A percentile compares a stretch with the other conserved stretches of the same genome.
These are phyloP conservation scores for Chalciporus pseudorubinellus DNA, from an alignment of 768 basidiomycete genomes.

Conservation along the genomic window DNA sequence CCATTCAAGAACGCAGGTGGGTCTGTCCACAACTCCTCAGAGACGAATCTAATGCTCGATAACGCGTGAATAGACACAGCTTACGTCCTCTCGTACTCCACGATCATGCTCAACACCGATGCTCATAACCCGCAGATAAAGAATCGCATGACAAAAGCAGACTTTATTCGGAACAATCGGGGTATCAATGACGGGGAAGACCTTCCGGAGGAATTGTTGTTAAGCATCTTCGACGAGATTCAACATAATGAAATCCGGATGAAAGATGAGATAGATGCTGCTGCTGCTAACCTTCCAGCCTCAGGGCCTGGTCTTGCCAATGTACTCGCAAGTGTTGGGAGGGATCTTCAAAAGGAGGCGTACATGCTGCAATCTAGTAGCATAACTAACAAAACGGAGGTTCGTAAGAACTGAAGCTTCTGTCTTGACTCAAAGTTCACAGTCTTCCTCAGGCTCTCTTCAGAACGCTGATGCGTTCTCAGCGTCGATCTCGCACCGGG, in stretches of 20 bases:
- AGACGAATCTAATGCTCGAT: conserved; percentile 7
- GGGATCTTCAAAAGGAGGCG: conserved; percentile 94
- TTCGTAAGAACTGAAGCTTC: conserved; percentile 27
- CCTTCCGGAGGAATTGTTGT: conserved; percentile 82
- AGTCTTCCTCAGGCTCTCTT: conserved; percentile 68
- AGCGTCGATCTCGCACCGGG: conserved; percentile 73
- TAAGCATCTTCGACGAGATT: conserved; percentile 86
- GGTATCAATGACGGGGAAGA: conserved; percentile 92
- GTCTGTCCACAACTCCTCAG: conserved; percentile 23
- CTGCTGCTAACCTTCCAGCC: conserved; percentile 33
- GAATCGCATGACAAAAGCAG: conserved; percentile 86
- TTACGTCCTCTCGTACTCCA: conserved; percentile 93
- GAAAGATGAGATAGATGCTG: conserved; percentile 92
- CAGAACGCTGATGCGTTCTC: conserved; percentile 86
- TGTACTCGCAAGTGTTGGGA: conserved; percentile 83
- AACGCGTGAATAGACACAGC: conserved; percentile 63
- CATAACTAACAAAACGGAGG: conserved; percentile 97
- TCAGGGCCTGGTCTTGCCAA: conserved; percentile 73
- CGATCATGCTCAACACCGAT: conserved; percentile 96
- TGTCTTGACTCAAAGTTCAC: conserved; percentile 10
- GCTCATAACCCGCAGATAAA: conserved; percentile 95
- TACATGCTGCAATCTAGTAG: conserved; percentile 94
- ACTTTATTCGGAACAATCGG: conserved; percentile 93
- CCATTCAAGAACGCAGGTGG: conserved; percentile 91
- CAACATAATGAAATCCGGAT: conserved; percentile 91